Evolutionary conservation across 2,329 filamentous ascomycete genomes (phyloP), one percentile per base, ranked within the genome.

Genomic region (Aspergillus cejpii): DNA sequence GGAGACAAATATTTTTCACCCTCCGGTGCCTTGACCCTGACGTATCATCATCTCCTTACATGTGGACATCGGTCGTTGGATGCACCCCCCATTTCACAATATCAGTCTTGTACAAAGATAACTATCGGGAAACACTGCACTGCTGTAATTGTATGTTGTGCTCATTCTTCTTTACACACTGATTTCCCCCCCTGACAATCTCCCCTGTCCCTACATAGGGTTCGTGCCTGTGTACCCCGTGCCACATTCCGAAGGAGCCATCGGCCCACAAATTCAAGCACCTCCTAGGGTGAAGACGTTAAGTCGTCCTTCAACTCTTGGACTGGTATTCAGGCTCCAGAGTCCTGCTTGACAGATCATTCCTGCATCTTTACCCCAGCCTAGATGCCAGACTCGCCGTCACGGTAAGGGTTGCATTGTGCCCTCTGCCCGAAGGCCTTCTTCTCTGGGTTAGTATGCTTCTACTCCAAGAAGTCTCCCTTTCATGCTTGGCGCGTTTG

Each of bases 221-320:
- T 65, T 65, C 57, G 60, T 64, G 57, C 56, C 60, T 63, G 52
- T 59, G 55, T 58, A 60, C 43, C 49, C 53, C 46, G 52, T 54
- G 58, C 61, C 61, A 65, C 63, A 64, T 67, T 67, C 64, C 60
- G 56, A 57, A 59, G 57, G 55, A 56, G 57, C 64, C 61, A 59
- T 58, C 59, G 54, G 46, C 49, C 51, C 50, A 49, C 51, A 53
- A 53, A 50, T 54, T 54, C 51, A 59, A 62, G 57, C 55, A 60
- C 58, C 50, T 61, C 59, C 56, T 60, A 64, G 59, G 63, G 66
- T 67, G 68, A 69, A 72, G 67, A 65, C 68, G 68, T 72, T 72
- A 54, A 65, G 63, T 72, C 68, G 69, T 69, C 48, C 65, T 72
- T 68, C 61, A 63, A 61, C 61, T 63, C 54, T 61, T 45, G 53